Evolutionary conservation across 441 rosid species (phyloP).

Genomic region (Croton setiger): DNA sequence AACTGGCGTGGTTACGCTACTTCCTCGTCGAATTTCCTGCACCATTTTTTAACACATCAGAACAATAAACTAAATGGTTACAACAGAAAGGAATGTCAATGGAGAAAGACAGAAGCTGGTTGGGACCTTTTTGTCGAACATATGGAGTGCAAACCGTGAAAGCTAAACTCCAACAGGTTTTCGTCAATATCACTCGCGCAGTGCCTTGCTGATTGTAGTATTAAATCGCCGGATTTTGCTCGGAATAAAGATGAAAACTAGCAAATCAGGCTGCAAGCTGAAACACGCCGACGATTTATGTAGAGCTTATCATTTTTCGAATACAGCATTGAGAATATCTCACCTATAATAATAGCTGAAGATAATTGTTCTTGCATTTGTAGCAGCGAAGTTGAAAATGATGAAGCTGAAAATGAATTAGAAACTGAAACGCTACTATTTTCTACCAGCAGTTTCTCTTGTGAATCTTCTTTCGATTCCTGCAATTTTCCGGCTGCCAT

Average conservation of each 20-base stretch:
- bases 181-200: constrained; percentile 16
- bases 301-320: constrained; percentile 15
- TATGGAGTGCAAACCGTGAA: no score
- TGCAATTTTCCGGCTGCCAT: background rate
- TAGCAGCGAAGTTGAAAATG: constrained; percentile 21
- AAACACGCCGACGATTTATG: background rate
- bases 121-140: no score
- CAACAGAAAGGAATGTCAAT: no score
- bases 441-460: constrained; percentile 16
- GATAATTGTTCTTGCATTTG: constrained; percentile 16
- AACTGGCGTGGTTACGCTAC: constrained; percentile 26
- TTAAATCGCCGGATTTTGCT: constrained; percentile 10
- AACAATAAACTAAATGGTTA: no score
- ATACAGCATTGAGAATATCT: constrained; percentile 5
- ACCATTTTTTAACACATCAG: constrained; percentile 64
- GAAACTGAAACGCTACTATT: constrained; percentile 17
- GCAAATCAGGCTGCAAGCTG: background rate
- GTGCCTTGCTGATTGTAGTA: constrained; percentile 6
- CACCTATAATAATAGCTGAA: background rate
- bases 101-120: no score
- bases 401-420: constrained; percentile 1
- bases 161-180: no score
- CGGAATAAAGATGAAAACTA: constrained; percentile 9
- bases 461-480: constrained; percentile 24
- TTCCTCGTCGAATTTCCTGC: constrained; percentile 53